Conservation (phyloP, 306 rosid genomes). For the Ormosia emarginata region DNA sequence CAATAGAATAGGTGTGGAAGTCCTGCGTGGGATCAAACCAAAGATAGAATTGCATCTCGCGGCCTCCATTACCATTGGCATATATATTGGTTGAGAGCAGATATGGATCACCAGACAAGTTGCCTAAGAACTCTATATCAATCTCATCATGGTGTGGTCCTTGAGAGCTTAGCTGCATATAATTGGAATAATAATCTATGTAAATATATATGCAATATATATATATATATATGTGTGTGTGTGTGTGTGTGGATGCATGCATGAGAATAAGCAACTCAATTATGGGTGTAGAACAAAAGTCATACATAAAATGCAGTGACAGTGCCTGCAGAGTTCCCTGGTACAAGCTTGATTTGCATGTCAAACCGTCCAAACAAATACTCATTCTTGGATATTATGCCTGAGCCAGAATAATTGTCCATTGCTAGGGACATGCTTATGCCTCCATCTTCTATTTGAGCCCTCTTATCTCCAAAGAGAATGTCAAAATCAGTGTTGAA, state of each 20-base stretch:
- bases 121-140: constrained; percentile 45
- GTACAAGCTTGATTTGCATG: constrained; percentile 40
- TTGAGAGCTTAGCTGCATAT: constrained; percentile 36
- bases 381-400: constrained; percentile 32
- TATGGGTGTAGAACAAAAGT: not conserved
- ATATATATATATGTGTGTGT: not conserved
- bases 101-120: constrained; percentile 46
- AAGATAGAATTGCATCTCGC: constrained; percentile 43
- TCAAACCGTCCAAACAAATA: constrained; percentile 44
- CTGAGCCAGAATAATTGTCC: constrained; percentile 43
- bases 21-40: constrained; percentile 49
- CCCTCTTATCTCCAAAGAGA: constrained; percentile 41
- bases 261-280: not conserved
- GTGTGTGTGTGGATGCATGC: too few species aligned
- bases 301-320: constrained; percentile 52
- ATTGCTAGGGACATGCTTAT: constrained; percentile 32
- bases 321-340: constrained; percentile 51
- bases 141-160: constrained; percentile 44
- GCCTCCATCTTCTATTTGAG: constrained; percentile 24
- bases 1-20: constrained; percentile 43
- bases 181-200: not conserved
- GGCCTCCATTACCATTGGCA: constrained; percentile 41
- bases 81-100: constrained; percentile 43
- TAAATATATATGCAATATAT: not conserved
- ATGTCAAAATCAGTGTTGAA: constrained; percentile 27